phyloP scores from a whole-genome alignment of 257 asterid genomes.

The Jaltomata sinuosa region DNA sequence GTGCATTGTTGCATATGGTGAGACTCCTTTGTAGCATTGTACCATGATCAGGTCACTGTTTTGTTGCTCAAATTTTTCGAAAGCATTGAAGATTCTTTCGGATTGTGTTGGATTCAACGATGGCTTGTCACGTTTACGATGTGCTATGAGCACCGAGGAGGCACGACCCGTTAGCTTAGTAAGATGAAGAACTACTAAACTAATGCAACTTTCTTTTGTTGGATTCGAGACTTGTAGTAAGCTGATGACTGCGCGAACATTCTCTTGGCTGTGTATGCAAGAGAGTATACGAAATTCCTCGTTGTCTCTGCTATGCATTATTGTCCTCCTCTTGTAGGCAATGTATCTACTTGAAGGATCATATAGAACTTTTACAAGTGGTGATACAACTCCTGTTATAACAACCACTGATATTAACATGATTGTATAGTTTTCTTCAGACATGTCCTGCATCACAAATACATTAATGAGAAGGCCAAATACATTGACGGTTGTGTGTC shows the following conservation, averaged over 20 bases:
- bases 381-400: conserved; percentile 45
- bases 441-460: conserved; percentile 24
- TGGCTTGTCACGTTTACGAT: conserved; percentile 21
- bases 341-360: conserved; percentile 50
- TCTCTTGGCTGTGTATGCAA: conserved; percentile 43
- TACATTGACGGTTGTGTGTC: background rate
- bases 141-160: conserved; percentile 41
- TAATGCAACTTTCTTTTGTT: conserved; percentile 32
- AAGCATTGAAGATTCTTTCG: conserved; percentile 39
- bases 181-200: conserved; percentile 48
- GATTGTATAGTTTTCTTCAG: conserved; percentile 35
- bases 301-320: conserved; percentile 31
- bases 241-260: conserved; percentile 34
- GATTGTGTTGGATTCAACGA: conserved; percentile 23
- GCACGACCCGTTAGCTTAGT: conserved; percentile 47
- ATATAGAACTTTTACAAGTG: conserved; percentile 40
- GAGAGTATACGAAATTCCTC: conserved; percentile 53
- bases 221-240: conserved; percentile 48
- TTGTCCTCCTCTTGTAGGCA: conserved; percentile 57
- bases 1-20: conserved; percentile 50
- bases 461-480: background rate
- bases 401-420: conserved; percentile 36
- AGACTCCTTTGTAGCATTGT: conserved; percentile 43
- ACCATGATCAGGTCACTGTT: conserved; percentile 15
- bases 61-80: conserved; percentile 31